Evolutionary conservation across 805 yeast genomes (phyloP).

Genomic region (Schwanniomyces vanrijiae): DNA sequence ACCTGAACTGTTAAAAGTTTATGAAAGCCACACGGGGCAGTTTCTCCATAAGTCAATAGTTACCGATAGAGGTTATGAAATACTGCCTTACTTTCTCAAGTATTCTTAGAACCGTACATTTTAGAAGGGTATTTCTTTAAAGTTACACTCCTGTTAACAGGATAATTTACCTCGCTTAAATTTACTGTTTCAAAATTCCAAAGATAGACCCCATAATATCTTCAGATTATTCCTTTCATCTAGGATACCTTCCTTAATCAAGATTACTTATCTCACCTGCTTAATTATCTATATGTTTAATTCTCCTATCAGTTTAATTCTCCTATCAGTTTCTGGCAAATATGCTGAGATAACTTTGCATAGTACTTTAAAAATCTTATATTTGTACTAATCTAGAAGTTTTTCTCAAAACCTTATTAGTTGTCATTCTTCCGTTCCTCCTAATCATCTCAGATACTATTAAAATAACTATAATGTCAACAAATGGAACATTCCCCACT

Average conservation of each 20-base stretch:
- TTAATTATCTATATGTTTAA: no score
- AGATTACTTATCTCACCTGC: background rate
- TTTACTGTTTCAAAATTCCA: background rate
- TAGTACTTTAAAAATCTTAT: no score
- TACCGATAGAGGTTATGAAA: background rate
- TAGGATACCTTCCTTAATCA: background rate
- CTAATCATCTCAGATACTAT: background rate
- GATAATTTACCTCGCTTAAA: background rate
- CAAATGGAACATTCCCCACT: background rate
- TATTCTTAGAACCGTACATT: background rate
- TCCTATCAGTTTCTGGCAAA: background rate
- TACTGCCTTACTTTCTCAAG: background rate
- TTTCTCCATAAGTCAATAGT: background rate
- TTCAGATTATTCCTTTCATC: background rate
- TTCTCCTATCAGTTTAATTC: background rate
- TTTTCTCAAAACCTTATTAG: no score
- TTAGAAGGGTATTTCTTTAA: background rate
- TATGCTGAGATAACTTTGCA: no score
- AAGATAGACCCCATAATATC: background rate
- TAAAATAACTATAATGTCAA: background rate
- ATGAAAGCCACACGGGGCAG: background rate
- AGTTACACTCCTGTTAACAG: background rate
- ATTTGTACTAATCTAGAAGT: background rate
- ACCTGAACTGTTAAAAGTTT: background rate
- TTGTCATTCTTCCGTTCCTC: background rate